Base-by-base conservation (phyloP, 2,329 filamentous ascomycete species). In the Fusarium sp. region DNA sequence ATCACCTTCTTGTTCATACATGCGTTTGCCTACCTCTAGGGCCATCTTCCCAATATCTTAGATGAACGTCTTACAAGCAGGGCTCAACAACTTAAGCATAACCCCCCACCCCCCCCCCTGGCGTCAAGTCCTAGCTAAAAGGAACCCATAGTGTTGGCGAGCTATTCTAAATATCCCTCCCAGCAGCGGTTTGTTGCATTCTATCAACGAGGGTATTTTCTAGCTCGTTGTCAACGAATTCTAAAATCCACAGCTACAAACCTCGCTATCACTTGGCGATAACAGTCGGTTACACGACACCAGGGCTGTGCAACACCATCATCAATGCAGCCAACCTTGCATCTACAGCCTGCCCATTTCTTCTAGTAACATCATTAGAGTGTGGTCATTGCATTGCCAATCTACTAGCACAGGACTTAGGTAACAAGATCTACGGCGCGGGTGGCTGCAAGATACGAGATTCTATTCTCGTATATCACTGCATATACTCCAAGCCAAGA, bases 401-500 rank as follows among this genome's bases (percentile, higher is more conserved):
- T 56, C 27, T 53, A 61, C 48, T 49, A 33, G 33, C 14, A 23
- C 45, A 23, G 46, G 22, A 41, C 27, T 17, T 35, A 39, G 41
- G 46, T 48, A 39, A 22, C 61, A 59, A 35, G 37, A 64, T 64
- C 61, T 64, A 64, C 37, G 14, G 27, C 47, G 27, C 63, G 46
- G 53, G 39, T 60, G 41, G 49, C 59, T 67, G 50, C 65, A 60
- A 65, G 22, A 68, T 68, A 68, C 65, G 59, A 65, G 54, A 40
- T 50, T 54, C 20, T 27, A 33, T 51, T 64, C 50, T 67, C 63
- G 52, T 67, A 51, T 63, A 54, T 59, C 58, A 59, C 63, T 19
- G 40, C 52, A 60, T 47, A 9, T 8, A 7, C 19, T 55, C 13
- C n/a, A 46, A 25, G 33, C 30, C 40, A 46, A 44, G 25, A 57